phyloP scores from a whole-genome alignment of 179 eudicot genomes.

The Corrigiola litoralis region DNA sequence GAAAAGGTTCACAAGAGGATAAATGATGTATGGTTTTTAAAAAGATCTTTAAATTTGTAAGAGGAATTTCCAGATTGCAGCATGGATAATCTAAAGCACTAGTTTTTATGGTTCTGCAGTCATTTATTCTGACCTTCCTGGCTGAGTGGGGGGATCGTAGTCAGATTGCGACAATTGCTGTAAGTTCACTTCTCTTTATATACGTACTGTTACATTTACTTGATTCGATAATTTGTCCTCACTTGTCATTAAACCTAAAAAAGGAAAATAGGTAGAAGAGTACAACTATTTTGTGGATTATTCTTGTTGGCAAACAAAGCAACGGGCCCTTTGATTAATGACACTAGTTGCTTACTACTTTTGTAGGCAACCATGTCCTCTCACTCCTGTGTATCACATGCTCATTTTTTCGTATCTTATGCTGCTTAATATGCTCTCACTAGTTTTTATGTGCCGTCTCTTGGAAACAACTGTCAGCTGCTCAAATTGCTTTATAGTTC shows the following conservation, averaged over 20 bases:
- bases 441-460: too few relatives aligned
- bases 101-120: constrained; percentile 43
- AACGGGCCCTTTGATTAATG: too few relatives aligned
- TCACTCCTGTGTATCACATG: not conserved
- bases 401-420: too few relatives aligned
- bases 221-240: not conserved
- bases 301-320: too few relatives aligned
- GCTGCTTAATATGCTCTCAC: too few relatives aligned
- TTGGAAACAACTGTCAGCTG: not conserved
- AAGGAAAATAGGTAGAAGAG: too few relatives aligned
- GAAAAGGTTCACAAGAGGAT: not conserved
- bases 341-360: too few relatives aligned
- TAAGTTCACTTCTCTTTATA: constrained; percentile 40
- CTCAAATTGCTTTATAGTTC: not conserved
- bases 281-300: too few relatives aligned
- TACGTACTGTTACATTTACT: not conserved
- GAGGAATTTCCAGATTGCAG: not conserved
- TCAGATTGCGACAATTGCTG: constrained; percentile 98
- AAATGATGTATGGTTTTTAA: too few relatives aligned
- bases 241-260: too few relatives aligned
- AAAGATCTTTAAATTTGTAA: not conserved
- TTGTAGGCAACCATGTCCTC: not conserved
- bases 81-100: not conserved
- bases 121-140: constrained; percentile 91
- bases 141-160: constrained; percentile 99